Evolutionary conservation across 352 stramenopile genomes (phyloP).

Genomic region (Halophytophthora polymorphica): DNA sequence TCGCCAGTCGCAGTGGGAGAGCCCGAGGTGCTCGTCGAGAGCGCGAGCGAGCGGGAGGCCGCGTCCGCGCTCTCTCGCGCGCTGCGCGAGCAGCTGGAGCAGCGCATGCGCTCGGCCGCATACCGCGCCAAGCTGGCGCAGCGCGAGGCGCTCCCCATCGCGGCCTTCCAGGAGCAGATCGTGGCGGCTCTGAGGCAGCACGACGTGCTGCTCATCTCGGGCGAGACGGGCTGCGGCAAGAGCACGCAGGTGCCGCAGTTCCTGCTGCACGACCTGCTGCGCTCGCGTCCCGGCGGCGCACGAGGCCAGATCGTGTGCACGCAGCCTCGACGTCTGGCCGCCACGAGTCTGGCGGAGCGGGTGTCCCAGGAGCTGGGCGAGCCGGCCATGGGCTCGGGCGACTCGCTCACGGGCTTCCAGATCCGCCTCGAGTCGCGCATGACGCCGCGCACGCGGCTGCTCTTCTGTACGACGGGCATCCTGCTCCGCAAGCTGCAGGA

Average conservation of each 20-base stretch:
- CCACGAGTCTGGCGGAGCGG: conserved; percentile 92
- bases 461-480: conserved; percentile 96
- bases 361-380: conserved; percentile 94
- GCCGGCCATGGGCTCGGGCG: conserved; percentile 39
- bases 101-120: conserved; percentile 28
- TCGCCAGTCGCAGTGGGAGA: neutral
- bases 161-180: conserved; percentile 74
- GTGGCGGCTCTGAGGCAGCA: conserved; percentile 68
- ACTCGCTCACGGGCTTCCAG: conserved; percentile 87
- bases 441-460: conserved; percentile 80
- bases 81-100: conserved; percentile 35
- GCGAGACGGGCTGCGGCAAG: conserved; percentile 94
- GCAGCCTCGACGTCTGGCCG: conserved; percentile 95
- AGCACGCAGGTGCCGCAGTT: conserved; percentile 97
- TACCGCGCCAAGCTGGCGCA: conserved; percentile 43
- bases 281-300: conserved; percentile 48
- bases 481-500: conserved; percentile 91
- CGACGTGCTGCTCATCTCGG: conserved; percentile 93
- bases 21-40: conserved; percentile 15
- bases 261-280: conserved; percentile 90
- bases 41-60: conserved; percentile 16
- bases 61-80: conserved; percentile 27
- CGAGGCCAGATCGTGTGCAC: conserved; percentile 95
- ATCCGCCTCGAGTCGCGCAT: conserved; percentile 92
- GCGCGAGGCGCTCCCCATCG: conserved; percentile 76